Percentiles rank a stretch among this genome's conserved stretches.
These are phyloP conservation scores for Daldinia vernicosa DNA, from an alignment of 495 filamentous ascomycete genomes.

Conservation along the genomic window DNA sequence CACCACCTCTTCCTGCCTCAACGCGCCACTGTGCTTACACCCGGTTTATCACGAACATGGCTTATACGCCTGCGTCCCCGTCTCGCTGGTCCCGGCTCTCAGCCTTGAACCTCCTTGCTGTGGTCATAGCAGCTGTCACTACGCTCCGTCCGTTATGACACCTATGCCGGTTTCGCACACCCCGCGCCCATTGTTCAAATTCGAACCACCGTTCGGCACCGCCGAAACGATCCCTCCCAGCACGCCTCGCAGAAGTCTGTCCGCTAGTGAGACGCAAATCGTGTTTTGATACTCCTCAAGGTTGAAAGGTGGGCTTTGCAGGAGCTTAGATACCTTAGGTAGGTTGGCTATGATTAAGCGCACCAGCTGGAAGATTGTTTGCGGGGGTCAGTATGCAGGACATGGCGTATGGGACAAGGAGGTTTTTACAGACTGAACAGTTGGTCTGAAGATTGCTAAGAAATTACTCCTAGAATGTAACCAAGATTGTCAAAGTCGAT, in stretches of 20 bases:
- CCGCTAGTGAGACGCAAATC: slow-evolving; percentile 17
- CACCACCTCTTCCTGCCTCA: slow-evolving; percentile 8
- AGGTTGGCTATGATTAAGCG: not conserved
- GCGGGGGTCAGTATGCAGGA: not conserved
- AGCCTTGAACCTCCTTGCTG: slow-evolving; percentile 29
- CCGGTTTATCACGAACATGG: slow-evolving; percentile 19
- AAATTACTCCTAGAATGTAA: slow-evolving; percentile 16
- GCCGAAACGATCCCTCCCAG: slow-evolving; percentile 13
- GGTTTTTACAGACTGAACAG: not conserved
- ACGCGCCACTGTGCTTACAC: slow-evolving; percentile 5
- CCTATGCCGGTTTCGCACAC: slow-evolving; percentile 10
- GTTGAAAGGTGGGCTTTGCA: not conserved
- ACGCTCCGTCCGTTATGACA: slow-evolving; percentile 22
- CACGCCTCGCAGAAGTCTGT: slow-evolving; percentile 32
- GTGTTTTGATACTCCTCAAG: not conserved
- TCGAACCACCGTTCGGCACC: slow-evolving; percentile 17
- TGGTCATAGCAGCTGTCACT: slow-evolving; percentile 22
- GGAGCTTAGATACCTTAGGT: not conserved
- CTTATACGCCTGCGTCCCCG: slow-evolving; percentile 31
- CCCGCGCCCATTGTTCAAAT: not conserved
- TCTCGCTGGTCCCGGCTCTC: slow-evolving; percentile 31
- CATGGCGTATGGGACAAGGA: not conserved
- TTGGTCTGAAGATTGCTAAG: not conserved
- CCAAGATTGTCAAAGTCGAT: not conserved
- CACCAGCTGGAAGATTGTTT: not conserved